A percentile compares a stretch with the other conserved stretches of the same genome.
Conservation (phyloP, 108 stramenopile species). For the Nitzschia sp. region DNA sequence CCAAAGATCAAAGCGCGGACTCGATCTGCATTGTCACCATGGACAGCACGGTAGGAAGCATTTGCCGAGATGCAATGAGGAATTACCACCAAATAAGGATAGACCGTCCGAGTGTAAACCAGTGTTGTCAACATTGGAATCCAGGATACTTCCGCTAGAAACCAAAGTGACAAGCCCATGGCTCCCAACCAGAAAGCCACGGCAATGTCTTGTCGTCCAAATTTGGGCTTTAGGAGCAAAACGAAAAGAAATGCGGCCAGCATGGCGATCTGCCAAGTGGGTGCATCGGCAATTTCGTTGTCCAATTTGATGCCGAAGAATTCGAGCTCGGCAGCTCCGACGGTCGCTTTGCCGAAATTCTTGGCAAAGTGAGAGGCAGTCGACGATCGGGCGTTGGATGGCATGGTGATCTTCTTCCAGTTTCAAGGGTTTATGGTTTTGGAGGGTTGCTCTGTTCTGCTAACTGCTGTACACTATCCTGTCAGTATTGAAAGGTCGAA, state of each 20-base stretch:
- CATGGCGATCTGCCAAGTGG: neutral
- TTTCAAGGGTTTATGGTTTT: no score
- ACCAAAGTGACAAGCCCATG: conserved; percentile 6
- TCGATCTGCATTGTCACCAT: conserved; percentile 19
- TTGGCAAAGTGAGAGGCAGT: conserved; percentile 21
- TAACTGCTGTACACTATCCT: no score
- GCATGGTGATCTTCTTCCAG: no score
- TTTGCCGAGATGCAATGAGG: conserved; percentile 33
- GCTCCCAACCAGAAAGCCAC: conserved; percentile 21
- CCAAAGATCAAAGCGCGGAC: conserved; percentile 17
- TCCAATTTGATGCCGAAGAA: conserved; percentile 15
- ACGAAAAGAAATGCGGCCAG: conserved; percentile 10
- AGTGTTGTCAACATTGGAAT: conserved; percentile 31
- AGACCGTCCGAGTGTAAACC: conserved; percentile 27
- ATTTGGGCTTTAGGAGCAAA: conserved; percentile 21
- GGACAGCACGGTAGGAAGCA: conserved; percentile 25
- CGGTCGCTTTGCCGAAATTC: conserved; percentile 2
- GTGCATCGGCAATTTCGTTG: conserved; percentile 23
- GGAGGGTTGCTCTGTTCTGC: no score
- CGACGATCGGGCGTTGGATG: conserved; percentile 11
- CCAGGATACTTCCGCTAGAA: conserved; percentile 15
- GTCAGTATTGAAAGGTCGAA: no score
- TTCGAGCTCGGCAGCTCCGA: neutral
- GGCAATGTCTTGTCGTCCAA: neutral
- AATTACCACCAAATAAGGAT: conserved; percentile 35